Evolutionary conservation across 2,329 filamentous ascomycete genomes (phyloP).

Genomic region (Neopestalotiopsis clavispora): DNA sequence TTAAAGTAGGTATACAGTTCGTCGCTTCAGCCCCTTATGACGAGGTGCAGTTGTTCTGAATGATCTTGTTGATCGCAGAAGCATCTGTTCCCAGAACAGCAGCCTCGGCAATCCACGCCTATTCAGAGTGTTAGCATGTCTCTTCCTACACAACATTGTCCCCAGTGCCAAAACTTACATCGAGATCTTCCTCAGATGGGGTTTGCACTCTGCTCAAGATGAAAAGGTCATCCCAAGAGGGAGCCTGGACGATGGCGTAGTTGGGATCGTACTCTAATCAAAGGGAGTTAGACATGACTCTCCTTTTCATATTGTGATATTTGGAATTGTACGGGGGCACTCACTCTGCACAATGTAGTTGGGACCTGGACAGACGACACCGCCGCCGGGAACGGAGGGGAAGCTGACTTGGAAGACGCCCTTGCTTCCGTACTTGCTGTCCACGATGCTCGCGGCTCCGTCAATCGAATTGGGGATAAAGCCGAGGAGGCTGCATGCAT

Average conservation of each 20-base stretch:
- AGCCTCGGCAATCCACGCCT: constrained; percentile 15
- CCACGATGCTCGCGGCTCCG: constrained; percentile 22
- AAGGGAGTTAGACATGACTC: not conserved
- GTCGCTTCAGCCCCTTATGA: not conserved
- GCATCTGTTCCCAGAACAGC: constrained; percentile 11
- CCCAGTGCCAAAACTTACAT: constrained; percentile 22
- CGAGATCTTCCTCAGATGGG: constrained; percentile 19
- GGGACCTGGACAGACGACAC: constrained; percentile 23
- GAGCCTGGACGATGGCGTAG: constrained; percentile 26
- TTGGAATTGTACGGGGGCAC: not conserved
- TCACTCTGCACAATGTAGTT: constrained; percentile 29
- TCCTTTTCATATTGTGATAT: not conserved
- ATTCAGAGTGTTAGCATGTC: not conserved
- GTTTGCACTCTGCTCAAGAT: constrained; percentile 26
- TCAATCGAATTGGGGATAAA: constrained; percentile 22
- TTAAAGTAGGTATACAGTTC: not conserved
- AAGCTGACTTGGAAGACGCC: constrained; percentile 25
- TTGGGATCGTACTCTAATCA: constrained; percentile 23
- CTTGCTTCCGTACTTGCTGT: constrained; percentile 23
- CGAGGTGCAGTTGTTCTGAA: constrained; percentile 14
- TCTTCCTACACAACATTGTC: not conserved
- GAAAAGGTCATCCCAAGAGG: constrained; percentile 23
- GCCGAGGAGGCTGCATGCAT: constrained; percentile 22
- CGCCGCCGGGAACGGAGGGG: constrained; percentile 16
- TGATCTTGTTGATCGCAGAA: constrained; percentile 7